phyloP scores from a whole-genome alignment of 2,329 filamentous ascomycete species.

The Lasiodiplodia sp. region DNA sequence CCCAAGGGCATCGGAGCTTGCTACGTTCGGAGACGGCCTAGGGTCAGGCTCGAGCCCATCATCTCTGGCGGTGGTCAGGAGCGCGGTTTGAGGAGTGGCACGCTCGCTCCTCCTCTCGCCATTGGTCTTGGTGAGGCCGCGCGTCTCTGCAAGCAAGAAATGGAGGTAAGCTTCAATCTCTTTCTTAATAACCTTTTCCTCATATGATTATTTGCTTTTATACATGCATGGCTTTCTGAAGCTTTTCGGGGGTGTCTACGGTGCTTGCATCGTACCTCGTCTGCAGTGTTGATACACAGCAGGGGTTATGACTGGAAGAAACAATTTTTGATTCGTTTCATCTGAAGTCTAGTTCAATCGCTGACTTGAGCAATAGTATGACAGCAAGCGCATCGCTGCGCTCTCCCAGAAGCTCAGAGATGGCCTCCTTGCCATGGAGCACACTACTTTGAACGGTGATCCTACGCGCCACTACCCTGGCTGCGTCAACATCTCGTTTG shows the following conservation, averaged over 20 bases:
- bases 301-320: conserved; percentile 67
- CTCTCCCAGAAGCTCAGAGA: conserved; percentile 85
- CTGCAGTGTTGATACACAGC: conserved; percentile 63
- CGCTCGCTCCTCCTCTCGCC: conserved; percentile 84
- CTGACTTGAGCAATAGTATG: conserved; percentile 70
- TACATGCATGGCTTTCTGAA: conserved; percentile 93
- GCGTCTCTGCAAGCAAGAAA: conserved; percentile 86
- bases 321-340: neutral
- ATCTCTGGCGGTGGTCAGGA: conserved; percentile 97
- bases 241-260: conserved; percentile 62
- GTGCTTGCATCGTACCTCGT: conserved; percentile 39
- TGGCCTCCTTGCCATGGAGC: conserved; percentile 86
- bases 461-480: conserved; percentile 86
- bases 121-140: conserved; percentile 97
- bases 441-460: conserved; percentile 91
- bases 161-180: conserved; percentile 72
- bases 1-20: conserved; percentile 97
- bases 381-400: conserved; percentile 80
- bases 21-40: conserved; percentile 89
- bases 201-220: conserved; percentile 81
- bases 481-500: conserved; percentile 98
- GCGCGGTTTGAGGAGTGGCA: conserved; percentile 91
- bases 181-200: conserved; percentile 34
- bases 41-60: conserved; percentile 92
- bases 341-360: neutral